These are phyloP conservation scores for Onygenales sp. DNA, from an alignment of 2,329 filamentous ascomycete species.

Conservation along the genomic window DNA sequence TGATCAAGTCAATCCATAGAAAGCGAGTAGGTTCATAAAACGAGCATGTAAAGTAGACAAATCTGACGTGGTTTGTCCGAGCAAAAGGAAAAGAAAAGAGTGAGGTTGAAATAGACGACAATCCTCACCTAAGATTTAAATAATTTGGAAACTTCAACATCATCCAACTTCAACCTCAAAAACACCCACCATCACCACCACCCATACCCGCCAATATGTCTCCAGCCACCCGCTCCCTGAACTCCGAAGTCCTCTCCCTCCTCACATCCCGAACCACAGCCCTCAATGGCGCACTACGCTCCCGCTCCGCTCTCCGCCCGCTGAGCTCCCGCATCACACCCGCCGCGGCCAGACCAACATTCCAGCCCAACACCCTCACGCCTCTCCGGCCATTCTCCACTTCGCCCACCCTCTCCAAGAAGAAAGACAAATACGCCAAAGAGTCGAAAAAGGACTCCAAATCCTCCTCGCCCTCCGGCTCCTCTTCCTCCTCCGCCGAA, in stretches of 20 bases:
- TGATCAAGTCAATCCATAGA: too few species aligned
- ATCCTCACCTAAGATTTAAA: too few species aligned
- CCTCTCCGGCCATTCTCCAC: slow-evolving; percentile 29
- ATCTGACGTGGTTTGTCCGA: too few species aligned
- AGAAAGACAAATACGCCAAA: slow-evolving; percentile 37
- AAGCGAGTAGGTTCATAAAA: too few species aligned
- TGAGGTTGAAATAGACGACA: too few species aligned
- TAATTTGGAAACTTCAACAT: not conserved
- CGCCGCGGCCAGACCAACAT: not conserved
- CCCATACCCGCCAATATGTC: not conserved
- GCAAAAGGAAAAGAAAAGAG: too few species aligned
- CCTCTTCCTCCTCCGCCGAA: slow-evolving; percentile 20
- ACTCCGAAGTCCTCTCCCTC: not conserved
- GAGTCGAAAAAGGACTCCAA: slow-evolving; percentile 39
- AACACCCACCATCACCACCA: not conserved
- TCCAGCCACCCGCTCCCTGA: slow-evolving; percentile 1
- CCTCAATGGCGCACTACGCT: not conserved
- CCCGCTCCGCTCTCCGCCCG: not conserved
- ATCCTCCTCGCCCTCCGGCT: slow-evolving; percentile 24
- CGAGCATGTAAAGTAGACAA: too few species aligned
- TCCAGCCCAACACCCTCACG: not conserved
- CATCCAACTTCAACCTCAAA: not conserved
- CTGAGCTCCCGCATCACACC: not conserved
- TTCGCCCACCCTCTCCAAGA: slow-evolving; percentile 36
- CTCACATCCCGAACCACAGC: not conserved